phyloP scores from a whole-genome alignment of 2,329 filamentous ascomycete species.

The Penicillium sp. region DNA sequence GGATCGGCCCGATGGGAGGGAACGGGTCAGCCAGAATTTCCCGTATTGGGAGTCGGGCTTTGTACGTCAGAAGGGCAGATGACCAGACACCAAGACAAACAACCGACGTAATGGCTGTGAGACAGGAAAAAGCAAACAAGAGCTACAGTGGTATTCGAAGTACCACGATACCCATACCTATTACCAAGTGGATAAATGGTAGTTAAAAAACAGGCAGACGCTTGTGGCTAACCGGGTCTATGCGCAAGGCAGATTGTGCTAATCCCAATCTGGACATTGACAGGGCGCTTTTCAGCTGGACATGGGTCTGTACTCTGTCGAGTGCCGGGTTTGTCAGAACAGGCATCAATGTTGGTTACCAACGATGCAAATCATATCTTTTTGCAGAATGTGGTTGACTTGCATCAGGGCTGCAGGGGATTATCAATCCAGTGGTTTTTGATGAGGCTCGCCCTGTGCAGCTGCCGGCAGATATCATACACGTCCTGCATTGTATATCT shows the following conservation, averaged over 20 bases:
- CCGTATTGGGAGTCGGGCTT: neutral
- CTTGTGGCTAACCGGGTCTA: constrained; percentile 14
- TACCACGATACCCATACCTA: no score
- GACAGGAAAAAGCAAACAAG: neutral
- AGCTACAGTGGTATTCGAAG: no score
- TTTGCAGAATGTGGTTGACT: neutral
- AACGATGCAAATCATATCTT: neutral
- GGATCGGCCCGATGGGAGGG: constrained; percentile 13
- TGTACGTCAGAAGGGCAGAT: neutral
- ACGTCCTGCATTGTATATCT: no score
- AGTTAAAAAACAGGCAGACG: neutral
- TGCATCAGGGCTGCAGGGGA: neutral
- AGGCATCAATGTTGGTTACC: constrained; percentile 7
- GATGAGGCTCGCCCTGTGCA: neutral
- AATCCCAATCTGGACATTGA: constrained; percentile 7
- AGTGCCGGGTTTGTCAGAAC: neutral
- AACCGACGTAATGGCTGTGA: neutral
- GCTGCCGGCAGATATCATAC: neutral
- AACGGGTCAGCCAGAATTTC: neutral
- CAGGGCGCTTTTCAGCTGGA: constrained; percentile 16
- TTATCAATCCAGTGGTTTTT: neutral
- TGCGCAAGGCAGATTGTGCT: constrained; percentile 26
- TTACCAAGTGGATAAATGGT: no score
- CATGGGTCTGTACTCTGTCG: constrained; percentile 1
- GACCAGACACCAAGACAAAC: neutral